Base-by-base conservation (phyloP, 169 alveolate species). In the Eimeria sp. region DNA sequence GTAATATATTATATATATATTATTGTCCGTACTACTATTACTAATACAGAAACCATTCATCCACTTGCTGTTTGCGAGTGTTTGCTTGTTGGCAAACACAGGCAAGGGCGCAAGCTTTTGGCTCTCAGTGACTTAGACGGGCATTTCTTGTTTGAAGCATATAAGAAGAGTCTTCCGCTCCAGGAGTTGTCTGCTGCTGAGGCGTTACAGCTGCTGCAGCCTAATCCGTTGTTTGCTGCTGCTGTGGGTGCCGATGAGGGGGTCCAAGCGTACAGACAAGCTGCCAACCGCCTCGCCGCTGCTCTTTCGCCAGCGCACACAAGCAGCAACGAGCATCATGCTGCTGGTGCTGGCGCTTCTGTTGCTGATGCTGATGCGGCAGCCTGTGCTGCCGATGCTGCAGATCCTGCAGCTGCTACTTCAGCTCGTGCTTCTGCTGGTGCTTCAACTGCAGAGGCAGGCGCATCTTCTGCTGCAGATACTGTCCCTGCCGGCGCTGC, bases 61-160 rank as follows among this genome's bases (percentile, higher is more conserved):
- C 25, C 22, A 67, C 3, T 72, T 72, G 30, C 20, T 34, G 16
- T 6, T 72, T 72, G 83, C 83, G 20, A n/a, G 83, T 47, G 45
- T 13, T 18, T 27, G 83, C 47, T 72, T 72, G 45, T 9, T 11
- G 83, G 9, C 47, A 5, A 5, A 45, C 10, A 3, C 63, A 78
- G 89, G 47, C 7, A 14, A 18, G 58, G 65, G 34, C 63, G 89
- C 14, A 78, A 78, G 89, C 89, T 91, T 58, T 76, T 91, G 73
- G 89, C 83, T 34, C 82, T 91, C 27, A 82, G 83, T 34, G 95
- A 91, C 67, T 40, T 91, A n/a, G 95, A 91, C 18, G 75, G 78
- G 18, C 95, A 91, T n/a, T 91, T 91, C 40, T 84, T 91, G 14
- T 91, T 54, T 54, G 80, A 76, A 27, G 57, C 83, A 6, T 73